phyloP scores from a whole-genome alignment of 768 basidiomycete genomes.

The Lentinula lateritia region DNA sequence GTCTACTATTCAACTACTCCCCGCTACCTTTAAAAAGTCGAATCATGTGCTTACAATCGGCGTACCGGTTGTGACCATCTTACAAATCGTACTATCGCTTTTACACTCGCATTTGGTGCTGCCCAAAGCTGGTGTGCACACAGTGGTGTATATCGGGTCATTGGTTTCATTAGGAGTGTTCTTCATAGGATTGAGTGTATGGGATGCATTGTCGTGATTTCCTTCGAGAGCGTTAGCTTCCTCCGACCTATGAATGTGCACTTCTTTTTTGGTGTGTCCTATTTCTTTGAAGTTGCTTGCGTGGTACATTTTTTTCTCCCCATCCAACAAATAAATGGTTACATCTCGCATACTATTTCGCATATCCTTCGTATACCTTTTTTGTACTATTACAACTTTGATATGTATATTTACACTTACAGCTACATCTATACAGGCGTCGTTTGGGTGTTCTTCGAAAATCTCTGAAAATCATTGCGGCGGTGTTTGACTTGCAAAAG shows the following conservation, averaged over 20 bases:
- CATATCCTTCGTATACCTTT: not conserved
- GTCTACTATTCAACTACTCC: not conserved
- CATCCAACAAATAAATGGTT: too few relatives aligned
- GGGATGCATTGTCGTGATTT: constrained; percentile 55
- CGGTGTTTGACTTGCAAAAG: not conserved
- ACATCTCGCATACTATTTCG: not conserved
- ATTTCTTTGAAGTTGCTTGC: too few relatives aligned
- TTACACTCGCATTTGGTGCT: constrained; percentile 66
- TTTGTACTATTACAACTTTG: not conserved
- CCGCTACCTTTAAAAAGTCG: constrained; percentile 9
- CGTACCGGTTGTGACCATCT: constrained; percentile 34
- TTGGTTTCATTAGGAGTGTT: constrained; percentile 63
- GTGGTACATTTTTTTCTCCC: not conserved
- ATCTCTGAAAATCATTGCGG: not conserved
- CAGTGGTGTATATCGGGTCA: constrained; percentile 65
- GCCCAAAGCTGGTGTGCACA: constrained; percentile 70
- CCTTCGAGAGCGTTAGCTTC: not conserved
- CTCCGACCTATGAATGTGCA: not conserved
- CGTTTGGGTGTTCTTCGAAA: not conserved
- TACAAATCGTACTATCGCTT: constrained; percentile 52
- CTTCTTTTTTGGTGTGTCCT: not conserved
- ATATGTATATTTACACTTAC: not conserved
- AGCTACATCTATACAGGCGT: not conserved
- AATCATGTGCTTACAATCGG: constrained; percentile 15
- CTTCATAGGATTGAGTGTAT: constrained; percentile 67